Evolutionary conservation across 1,284 basidiomycete genomes (phyloP), one percentile per base, ranked within the genome.

Genomic region (Rhodofomes roseus): DNA sequence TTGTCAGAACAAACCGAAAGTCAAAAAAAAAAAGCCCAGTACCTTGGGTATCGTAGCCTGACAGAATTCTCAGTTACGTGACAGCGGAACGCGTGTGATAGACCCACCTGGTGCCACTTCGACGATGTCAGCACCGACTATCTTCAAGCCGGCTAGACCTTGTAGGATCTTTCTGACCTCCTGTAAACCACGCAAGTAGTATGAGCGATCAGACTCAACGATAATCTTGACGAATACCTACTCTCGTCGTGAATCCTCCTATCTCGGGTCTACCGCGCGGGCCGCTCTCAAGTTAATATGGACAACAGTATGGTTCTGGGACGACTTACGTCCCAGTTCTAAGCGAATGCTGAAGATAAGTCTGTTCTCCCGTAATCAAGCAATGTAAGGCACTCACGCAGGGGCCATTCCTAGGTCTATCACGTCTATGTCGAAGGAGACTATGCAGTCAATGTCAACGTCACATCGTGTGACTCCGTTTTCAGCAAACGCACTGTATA

Each of bases 111-210:
- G 71, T 16, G 72, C 70, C 54, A 78, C 75, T 59, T 77, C 76
- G 41, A 77, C 76, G 34, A 77, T 68, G 65, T 77, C 75, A 7
- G 73, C 71, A 12, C 76, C 74, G 22, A 77, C 76, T 50, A 77
- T 68, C 66, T 76, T 74, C 51, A 77, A 70, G 31, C 73, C 73
- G 1, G 66, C 62, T 6, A 77, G 61, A 18, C 75, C 74, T 29
- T 74, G 68, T 3, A 78, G 68, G 61, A 78, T 75, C 58, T 73
- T 73, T 63, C 74, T 73, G 51, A 77, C 72, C 61, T 77, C 76
- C 72, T 73, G 60, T 9, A 7, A 44, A 18, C 20, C 31, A 54
- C 11, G 31, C 22, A 27, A 23, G 11, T 2, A 16, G 22, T 18
- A 40, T 39, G 7, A 18, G 37, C 37, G 14, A 4, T 6, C 5